phyloP scores from a whole-genome alignment of 2,329 filamentous ascomycete genomes.

The Talaromyces rugulosus region DNA sequence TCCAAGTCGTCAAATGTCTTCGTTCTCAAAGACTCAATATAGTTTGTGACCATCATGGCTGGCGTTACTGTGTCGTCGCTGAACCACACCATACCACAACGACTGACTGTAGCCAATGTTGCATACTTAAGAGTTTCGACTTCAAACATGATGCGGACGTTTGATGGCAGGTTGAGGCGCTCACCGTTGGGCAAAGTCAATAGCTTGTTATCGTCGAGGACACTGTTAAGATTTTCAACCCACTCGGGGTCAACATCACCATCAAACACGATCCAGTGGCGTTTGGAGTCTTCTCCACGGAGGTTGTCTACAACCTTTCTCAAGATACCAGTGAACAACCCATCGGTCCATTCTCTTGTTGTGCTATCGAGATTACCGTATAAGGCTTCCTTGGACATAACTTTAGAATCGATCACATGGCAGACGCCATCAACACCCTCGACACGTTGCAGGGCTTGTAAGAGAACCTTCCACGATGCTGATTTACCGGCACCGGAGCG shows the following conservation, averaged over 20 bases:
- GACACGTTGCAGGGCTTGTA: constrained; percentile 85
- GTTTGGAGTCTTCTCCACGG: constrained; percentile 91
- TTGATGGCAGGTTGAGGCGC: constrained; percentile 86
- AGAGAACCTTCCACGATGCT: constrained; percentile 84
- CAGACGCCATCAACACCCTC: constrained; percentile 91
- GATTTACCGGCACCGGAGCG: constrained; percentile 98
- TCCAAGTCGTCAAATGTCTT: constrained; percentile 92
- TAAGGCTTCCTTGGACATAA: constrained; percentile 98
- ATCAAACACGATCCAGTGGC: constrained; percentile 99
- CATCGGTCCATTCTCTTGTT: constrained; percentile 97
- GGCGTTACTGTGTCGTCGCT: constrained; percentile 95
- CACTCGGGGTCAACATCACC: constrained; percentile 98
- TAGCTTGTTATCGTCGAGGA: constrained; percentile 97
- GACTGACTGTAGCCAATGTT: constrained; percentile 96
- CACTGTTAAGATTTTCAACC: constrained; percentile 99
- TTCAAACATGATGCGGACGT: constrained; percentile 99
- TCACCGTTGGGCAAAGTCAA: constrained; percentile 96
- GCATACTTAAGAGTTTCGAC: constrained; percentile 97
- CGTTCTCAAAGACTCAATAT: constrained; percentile 76
- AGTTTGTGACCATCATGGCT: constrained; percentile 87
- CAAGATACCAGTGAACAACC: constrained; percentile 94
- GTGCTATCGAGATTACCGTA: constrained; percentile 96
- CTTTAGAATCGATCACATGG: constrained; percentile 98
- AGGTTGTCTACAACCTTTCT: constrained; percentile 99
- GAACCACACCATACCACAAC: constrained; percentile 99